phyloP scores from a whole-genome alignment of 2,329 filamentous ascomycete genomes.

The Xylariaceae sp. region DNA sequence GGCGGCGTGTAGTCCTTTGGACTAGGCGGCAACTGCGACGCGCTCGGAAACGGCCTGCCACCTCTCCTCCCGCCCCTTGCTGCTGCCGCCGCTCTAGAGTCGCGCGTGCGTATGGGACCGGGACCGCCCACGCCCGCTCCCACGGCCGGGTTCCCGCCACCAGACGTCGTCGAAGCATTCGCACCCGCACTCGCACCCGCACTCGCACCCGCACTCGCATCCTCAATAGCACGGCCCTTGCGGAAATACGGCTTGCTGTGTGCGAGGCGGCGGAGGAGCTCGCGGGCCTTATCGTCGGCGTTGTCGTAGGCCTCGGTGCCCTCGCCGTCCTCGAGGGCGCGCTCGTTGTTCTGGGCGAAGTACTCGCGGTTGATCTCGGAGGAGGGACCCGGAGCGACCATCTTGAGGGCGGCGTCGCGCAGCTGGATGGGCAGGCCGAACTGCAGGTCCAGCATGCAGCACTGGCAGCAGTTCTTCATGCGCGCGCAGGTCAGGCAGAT shows the following conservation, averaged over 20 bases:
- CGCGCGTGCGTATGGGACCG: conserved; percentile 79
- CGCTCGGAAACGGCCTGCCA: conserved; percentile 67
- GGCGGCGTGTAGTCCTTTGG: conserved; percentile 87
- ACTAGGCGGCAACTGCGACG: conserved; percentile 75
- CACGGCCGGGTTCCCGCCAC: conserved; percentile 51
- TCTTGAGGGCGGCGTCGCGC: conserved; percentile 93
- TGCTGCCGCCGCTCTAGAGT: conserved; percentile 56
- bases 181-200: conserved; percentile 55
- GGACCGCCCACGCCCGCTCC: conserved; percentile 64
- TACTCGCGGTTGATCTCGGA: conserved; percentile 96
- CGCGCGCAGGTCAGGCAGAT: conserved; percentile 96
- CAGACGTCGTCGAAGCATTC: conserved; percentile 41
- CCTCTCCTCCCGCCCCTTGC: conserved; percentile 47
- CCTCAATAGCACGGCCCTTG: conserved; percentile 77
- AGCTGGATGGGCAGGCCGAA: conserved; percentile 95
- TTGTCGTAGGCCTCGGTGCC: conserved; percentile 91
- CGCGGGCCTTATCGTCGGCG: conserved; percentile 94
- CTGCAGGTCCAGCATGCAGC: conserved; percentile 96
- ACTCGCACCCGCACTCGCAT: conserved; percentile 56
- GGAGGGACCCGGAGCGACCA: conserved; percentile 91
- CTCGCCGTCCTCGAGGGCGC: conserved; percentile 88
- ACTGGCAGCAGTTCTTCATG: conserved; percentile 98
- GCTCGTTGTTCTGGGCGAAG: conserved; percentile 96
- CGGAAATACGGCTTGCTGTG: conserved; percentile 95
- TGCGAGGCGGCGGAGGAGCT: conserved; percentile 81